These are phyloP conservation scores for Schizophyllum amplum DNA, from an alignment of 1,284 basidiomycete species.

Conservation along the genomic window DNA sequence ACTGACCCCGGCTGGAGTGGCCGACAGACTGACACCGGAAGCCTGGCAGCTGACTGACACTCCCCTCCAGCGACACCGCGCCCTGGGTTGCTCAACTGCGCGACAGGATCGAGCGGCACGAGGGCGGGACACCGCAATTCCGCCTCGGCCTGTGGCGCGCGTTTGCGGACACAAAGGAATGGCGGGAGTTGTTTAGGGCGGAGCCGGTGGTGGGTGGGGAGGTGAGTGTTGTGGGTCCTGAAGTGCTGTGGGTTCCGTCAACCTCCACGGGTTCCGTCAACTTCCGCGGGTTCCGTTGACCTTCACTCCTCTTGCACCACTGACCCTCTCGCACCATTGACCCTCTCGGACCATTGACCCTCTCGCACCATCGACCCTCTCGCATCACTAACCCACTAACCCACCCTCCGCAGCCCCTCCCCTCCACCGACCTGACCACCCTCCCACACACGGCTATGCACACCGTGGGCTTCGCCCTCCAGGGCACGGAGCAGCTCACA, in stretches of 20 bases:
- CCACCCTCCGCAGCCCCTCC: too few species aligned
- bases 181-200: conserved; percentile 6
- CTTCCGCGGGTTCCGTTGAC: too few species aligned
- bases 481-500: conserved; percentile 1
- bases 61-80: conserved; percentile 39
- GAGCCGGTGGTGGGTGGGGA: neutral
- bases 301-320: too few species aligned
- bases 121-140: conserved; percentile 65
- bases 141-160: conserved; percentile 54
- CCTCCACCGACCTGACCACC: neutral
- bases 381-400: too few species aligned
- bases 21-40: too few species aligned
- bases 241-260: too few species aligned
- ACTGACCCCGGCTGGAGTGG: too few species aligned
- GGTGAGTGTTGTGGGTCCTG: too few species aligned
- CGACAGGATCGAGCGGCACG: conserved; percentile 55
- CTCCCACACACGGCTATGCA: neutral
- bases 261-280: too few species aligned
- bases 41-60: neutral
- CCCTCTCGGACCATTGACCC: too few species aligned
- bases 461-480: neutral
- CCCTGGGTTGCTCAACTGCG: conserved; percentile 65
- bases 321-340: too few species aligned
- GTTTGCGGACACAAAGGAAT: conserved; percentile 6
- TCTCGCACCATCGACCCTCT: too few species aligned